Conservation (phyloP, 78 protist genomes). For the Creolimax fragrantissima region DNA sequence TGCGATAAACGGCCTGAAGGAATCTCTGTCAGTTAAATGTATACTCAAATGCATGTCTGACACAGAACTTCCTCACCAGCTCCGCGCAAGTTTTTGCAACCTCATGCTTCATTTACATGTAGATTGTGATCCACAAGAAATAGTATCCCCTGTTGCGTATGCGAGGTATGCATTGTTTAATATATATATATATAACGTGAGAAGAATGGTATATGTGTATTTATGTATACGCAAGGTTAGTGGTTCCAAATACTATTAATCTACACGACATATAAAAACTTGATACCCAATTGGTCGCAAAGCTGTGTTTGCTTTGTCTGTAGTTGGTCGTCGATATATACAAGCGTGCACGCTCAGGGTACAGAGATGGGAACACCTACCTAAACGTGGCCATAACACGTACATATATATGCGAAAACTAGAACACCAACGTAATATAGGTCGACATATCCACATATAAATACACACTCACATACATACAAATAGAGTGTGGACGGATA, state of each 20-base stretch:
- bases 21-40: not conserved
- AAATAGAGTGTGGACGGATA: not conserved
- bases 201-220: not conserved
- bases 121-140: conserved; percentile 21
- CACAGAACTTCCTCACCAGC: not conserved
- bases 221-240: not conserved
- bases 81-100: conserved; percentile 21
- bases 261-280: too few relatives aligned
- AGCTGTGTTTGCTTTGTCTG: too few relatives aligned
- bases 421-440: too few relatives aligned
- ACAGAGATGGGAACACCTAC: too few relatives aligned
- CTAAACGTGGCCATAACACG: too few relatives aligned
- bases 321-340: too few relatives aligned
- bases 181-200: not conserved
- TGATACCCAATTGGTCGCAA: too few relatives aligned
- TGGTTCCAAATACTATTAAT: not conserved
- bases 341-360: too few relatives aligned
- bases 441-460: not conserved
- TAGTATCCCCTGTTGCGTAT: not conserved
- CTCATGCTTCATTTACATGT: conserved; percentile 15
- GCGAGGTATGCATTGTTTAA: not conserved
- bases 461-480: not conserved
- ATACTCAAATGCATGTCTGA: not conserved
- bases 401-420: too few relatives aligned
- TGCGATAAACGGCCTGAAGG: conserved; percentile 1